Evolutionary conservation across 164 flowering plant genomes (phyloP).

Genomic region (Nelumbo lutea): DNA sequence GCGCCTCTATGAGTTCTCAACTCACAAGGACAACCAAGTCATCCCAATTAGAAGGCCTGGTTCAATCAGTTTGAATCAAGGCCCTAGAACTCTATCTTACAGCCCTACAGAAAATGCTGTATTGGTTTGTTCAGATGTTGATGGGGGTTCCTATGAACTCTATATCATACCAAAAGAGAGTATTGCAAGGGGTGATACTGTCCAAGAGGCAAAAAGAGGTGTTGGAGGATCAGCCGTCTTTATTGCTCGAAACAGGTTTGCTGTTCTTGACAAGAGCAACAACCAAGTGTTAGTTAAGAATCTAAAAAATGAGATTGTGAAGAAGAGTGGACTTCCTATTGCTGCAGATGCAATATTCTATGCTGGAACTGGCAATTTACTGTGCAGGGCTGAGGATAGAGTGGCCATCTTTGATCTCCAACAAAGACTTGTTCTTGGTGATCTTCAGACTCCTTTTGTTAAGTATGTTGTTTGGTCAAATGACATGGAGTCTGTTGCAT

Average conservation of each 20-base stretch:
- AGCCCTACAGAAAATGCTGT: slow-evolving; percentile 90
- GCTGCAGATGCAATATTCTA: slow-evolving; percentile 76
- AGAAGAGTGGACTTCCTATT: slow-evolving; percentile 64
- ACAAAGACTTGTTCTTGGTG: slow-evolving; percentile 80
- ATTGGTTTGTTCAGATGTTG: slow-evolving; percentile 76
- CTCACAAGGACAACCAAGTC: slow-evolving; percentile 69
- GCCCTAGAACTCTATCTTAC: slow-evolving; percentile 77
- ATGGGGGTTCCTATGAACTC: slow-evolving; percentile 91
- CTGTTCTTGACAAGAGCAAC: slow-evolving; percentile 74
- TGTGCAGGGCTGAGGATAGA: slow-evolving; percentile 82
- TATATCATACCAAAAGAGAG: slow-evolving; percentile 70
- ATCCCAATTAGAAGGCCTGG: slow-evolving; percentile 83
- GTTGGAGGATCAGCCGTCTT: slow-evolving; percentile 79
- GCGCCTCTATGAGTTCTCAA: slow-evolving; percentile 61
- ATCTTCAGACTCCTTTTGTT: slow-evolving; percentile 74
- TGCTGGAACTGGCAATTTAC: slow-evolving; percentile 85
- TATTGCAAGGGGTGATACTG: slow-evolving; percentile 53
- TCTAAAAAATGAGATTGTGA: slow-evolving; percentile 73
- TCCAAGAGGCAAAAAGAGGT: slow-evolving; percentile 78
- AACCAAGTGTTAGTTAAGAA: slow-evolving; percentile 79
- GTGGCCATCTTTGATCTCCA: slow-evolving; percentile 83
- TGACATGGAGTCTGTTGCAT: slow-evolving; percentile 90
- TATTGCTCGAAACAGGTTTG: slow-evolving; percentile 86
- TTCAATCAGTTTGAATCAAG: slow-evolving; percentile 58
- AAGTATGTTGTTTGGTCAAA: slow-evolving; percentile 85